These are phyloP conservation scores for Pseudogymnoascus sp. DNA, from an alignment of 2,329 filamentous ascomycete genomes.

Conservation along the genomic window DNA sequence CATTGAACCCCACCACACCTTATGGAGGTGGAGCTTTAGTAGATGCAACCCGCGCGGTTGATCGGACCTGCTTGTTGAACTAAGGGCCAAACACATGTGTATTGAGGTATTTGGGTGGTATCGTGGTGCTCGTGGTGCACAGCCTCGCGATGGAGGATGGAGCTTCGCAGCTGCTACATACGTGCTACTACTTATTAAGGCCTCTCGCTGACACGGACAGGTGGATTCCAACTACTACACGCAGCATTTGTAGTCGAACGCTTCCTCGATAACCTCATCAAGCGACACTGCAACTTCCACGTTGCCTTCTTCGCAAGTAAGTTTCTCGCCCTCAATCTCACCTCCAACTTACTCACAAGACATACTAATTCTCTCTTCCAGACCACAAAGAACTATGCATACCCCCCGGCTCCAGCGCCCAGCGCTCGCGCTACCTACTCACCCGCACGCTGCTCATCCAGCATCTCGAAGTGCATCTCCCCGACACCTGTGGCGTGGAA, in stretches of 20 bases:
- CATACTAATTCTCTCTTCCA: slow-evolving; percentile 16
- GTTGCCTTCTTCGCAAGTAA: slow-evolving; percentile 53
- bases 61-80: background rate
- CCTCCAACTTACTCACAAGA: background rate
- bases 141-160: background rate
- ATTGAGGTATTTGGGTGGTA: background rate
- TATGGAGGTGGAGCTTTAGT: background rate
- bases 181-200: background rate
- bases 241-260: slow-evolving; percentile 61
- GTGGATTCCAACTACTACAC: slow-evolving; percentile 64
- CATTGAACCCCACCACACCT: background rate
- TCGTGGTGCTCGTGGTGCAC: background rate
- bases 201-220: slow-evolving; percentile 23
- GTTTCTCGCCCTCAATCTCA: background rate
- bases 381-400: slow-evolving; percentile 48
- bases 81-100: background rate
- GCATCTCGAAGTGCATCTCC: slow-evolving; percentile 39
- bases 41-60: background rate
- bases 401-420: slow-evolving; percentile 34
- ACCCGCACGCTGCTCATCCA: slow-evolving; percentile 56
- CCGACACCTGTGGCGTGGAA: slow-evolving; percentile 20
- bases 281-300: slow-evolving; percentile 63
- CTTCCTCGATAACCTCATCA: slow-evolving; percentile 52
- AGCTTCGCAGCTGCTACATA: slow-evolving; percentile 8
- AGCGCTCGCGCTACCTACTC: slow-evolving; percentile 43